Base-by-base conservation (phyloP, 2,329 filamentous ascomycete genomes). In the Drechslerella stenobrocha region DNA sequence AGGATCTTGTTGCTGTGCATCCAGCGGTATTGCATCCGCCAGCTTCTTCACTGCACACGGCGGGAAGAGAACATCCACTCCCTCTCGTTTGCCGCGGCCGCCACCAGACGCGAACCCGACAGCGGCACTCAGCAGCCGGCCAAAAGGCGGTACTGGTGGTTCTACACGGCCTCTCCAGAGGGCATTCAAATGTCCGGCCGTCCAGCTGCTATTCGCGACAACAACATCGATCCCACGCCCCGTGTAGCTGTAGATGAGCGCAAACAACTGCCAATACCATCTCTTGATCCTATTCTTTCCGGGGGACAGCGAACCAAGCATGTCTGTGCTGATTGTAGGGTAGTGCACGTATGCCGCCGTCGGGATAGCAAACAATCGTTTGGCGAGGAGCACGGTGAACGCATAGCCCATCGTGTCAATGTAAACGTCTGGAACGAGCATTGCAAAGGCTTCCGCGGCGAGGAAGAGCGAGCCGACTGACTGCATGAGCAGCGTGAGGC, bases 391-490 rank as follows among this genome's bases (percentile, higher is more conserved):
- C 8, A 96, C 82, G 0, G 88, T 83, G 75, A 97, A 98, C 23
- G 92, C 90, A 74, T 96, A 98, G 70, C 93, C 93, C 91, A 98
- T 96, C 1, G 93, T 98, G 75, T 98, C 93, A 73, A 98, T 81
- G 75, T 97, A 96, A 52, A 97, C 83, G 76, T 98, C 93, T 0
- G 93, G 93, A 0, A 92, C 88, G 1, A 97, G 81, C 1, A 96
- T 83, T n/a, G 84, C 87, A 76, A 98, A 93, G 8, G 92, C 92
- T 74, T 98, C 92, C 81, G 89, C 93, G 23, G 88, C 91, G 55
- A 98, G 81, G 24, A 96, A 75, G 45, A 98, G 75, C 3, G 91
- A 96, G 40, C 93, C 93, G 2, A 97, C 75, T 1, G 90, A 95
- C 76, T 98, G 93, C n/a, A 92, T 91, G 2, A 96, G 81, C 2